Base-by-base conservation (phyloP, 2,329 filamentous ascomycete species). In the Sordariomycetes sp. region DNA sequence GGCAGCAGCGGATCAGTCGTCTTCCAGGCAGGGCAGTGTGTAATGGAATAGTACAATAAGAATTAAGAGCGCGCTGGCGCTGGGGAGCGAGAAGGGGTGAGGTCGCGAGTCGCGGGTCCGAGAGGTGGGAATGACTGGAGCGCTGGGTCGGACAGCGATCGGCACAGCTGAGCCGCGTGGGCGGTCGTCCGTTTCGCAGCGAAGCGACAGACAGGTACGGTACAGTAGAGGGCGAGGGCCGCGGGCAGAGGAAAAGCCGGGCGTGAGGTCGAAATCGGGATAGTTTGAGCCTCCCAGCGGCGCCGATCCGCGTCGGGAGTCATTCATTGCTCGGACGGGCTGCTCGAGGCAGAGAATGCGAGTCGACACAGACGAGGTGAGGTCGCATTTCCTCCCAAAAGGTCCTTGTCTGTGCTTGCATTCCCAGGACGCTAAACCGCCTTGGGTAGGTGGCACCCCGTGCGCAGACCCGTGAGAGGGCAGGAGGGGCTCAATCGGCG, bases 81-180 rank as follows among this genome's bases (percentile, higher is more conserved):
- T n/a, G n/a, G n/a, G n/a, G n/a, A n/a, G n/a, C n/a, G n/a, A n/a
- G n/a, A n/a, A n/a, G n/a, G n/a, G n/a, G 21, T n/a, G 8, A 24
- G n/a, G 8, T 24, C 8, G 21, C n/a, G n/a, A 8, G 21, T n/a
- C 21, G 30, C 14, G 30, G 3, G 30, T n/a, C n/a, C n/a, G 17
- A 32, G 9, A n/a, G 12, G 18, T 33, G 18, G 28, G 20, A 9
- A 30, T 8, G 17, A 30, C 10, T 30, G 28, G 28, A 30, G 6
- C 10, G 12, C n/a, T n/a, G n/a, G n/a, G n/a, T n/a, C n/a, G n/a
- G n/a, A n/a, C n/a, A n/a, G 16, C 14, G 34, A 36, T 36, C 27
- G 34, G 34, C 34, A 36, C 34, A 36, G 20, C 19, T 31, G 27
- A 36, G 34, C 34, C 34, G 34, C 21, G 19, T 21, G 25, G 14